Base-by-base conservation (phyloP, 2,329 filamentous ascomycete species). In the Exutisphaerella laricina region DNA sequence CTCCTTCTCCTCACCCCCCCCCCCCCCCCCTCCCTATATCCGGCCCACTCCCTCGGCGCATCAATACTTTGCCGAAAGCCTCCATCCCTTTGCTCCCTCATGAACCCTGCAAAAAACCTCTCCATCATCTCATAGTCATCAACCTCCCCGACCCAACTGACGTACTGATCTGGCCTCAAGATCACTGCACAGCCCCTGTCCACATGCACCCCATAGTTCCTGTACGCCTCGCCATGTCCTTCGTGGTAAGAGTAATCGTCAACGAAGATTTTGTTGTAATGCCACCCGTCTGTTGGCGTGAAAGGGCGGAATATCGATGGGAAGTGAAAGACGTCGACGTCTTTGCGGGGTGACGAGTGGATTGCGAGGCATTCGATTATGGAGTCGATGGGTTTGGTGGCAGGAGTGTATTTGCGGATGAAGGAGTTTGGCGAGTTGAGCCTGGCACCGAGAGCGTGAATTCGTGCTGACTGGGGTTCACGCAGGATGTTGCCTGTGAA, bases 121-220 rank as follows among this genome's bases (percentile, higher is more conserved):
- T 39, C 22, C 28, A 45, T 21, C 10, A 10, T n/a, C 20, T 45
- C 29, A 13, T 31, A 58, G 45, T 57, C 56, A 23, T 66, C 62
- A 34, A 68, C 20, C 20, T 60, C 59, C 4, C 67, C 67, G 14
- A 75, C 53, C 39, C 58, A 66, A 0, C 66, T 72, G 22, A 84
- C 74, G 59, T 85, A 79, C 56, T 82, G 78, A 64, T 85, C 82
- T 1, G 82, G 82, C 30, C 82, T 61, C 3, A 79, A 60, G 1
- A 79, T 63, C 0, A 82, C 74, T 3, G 78, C 65, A 47, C 74
- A 78, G 0, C 81, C 80, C 37, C 16, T 22, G 7, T 70, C 63
- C n/a, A 51, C 58, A 46, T 78, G 69, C 2, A 85, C 69, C 0
- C 79, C 80, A 45, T 78, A 83, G 4, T 70, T 70, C 41, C 71